phyloP scores from a whole-genome alignment of 1,139 yeast genomes.

The Geotrichum phurueaensis region DNA sequence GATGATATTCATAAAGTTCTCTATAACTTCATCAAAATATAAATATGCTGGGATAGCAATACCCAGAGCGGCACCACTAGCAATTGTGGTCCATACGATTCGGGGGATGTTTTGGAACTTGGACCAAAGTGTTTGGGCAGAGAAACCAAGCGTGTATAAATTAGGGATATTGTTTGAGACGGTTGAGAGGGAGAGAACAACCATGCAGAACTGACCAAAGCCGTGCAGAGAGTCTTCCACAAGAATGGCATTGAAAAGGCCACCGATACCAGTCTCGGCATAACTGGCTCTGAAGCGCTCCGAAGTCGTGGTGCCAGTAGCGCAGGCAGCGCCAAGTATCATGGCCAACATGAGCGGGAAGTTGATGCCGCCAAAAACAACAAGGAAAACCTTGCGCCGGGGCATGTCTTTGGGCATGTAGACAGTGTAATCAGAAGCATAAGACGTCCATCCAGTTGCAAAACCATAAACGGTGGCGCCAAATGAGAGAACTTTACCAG shows the following conservation, averaged over 20 bases:
- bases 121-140: constrained; percentile 80
- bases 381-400: constrained; percentile 53
- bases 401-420: constrained; percentile 66
- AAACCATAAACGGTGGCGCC: constrained; percentile 85
- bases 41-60: constrained; percentile 85
- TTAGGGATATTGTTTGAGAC: constrained; percentile 89
- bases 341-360: constrained; percentile 66
- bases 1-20: constrained; percentile 81
- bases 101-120: constrained; percentile 69
- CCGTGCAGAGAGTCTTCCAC: constrained; percentile 77
- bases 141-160: constrained; percentile 81
- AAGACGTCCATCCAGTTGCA: constrained; percentile 94
- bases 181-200: constrained; percentile 72
- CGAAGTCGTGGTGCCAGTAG: constrained; percentile 49
- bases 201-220: constrained; percentile 87
- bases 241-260: constrained; percentile 69
- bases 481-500: constrained; percentile 73
- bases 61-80: constrained; percentile 72
- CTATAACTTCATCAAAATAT: constrained; percentile 64
- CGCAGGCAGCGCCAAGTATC: constrained; percentile 84
- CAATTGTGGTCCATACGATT: constrained; percentile 70
- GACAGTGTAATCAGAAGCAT: constrained; percentile 87
- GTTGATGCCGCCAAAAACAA: constrained; percentile 57
- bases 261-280: constrained; percentile 61
- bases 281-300: constrained; percentile 49